Conservation (phyloP, 169 alveolate species). For the Plasmodium knowlesi region DNA sequence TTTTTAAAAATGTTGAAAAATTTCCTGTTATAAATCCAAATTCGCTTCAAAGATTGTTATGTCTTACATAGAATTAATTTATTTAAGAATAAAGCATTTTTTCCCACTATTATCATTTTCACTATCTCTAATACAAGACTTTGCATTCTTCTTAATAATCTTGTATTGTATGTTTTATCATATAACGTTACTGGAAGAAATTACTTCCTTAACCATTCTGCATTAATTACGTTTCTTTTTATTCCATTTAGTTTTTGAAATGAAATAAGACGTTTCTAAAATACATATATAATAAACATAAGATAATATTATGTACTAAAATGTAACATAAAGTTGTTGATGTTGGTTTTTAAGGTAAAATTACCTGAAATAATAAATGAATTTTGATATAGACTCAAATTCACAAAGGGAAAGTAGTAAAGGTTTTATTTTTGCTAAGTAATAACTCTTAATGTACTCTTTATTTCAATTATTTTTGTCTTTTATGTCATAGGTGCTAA, state of each 20-base stretch:
- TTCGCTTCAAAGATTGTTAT: not conserved
- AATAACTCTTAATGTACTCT: not conserved
- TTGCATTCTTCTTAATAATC: not conserved
- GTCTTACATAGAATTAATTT: not conserved
- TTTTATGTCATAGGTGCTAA: not conserved
- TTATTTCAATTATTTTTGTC: not conserved
- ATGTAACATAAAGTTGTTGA: not conserved
- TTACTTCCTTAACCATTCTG: not conserved
- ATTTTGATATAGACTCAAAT: not conserved
- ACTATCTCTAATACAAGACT: not conserved
- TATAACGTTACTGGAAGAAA: not conserved
- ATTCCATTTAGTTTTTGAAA: not conserved
- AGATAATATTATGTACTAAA: not conserved
- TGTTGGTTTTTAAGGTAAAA: not conserved
- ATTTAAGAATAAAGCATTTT: not conserved
- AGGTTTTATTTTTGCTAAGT: not conserved
- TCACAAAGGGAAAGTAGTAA: not conserved
- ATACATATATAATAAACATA: not conserved
- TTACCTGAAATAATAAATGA: not conserved
- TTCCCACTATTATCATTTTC: not conserved
- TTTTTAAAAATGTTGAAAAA: not conserved
- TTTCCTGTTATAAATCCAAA: slow-evolving; percentile 1
- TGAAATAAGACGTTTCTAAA: not conserved
- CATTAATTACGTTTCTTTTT: not conserved
- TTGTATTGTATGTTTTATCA: not conserved